Base-by-base conservation (phyloP, 2,329 filamentous ascomycete genomes). In the Botrytis tulipae region DNA sequence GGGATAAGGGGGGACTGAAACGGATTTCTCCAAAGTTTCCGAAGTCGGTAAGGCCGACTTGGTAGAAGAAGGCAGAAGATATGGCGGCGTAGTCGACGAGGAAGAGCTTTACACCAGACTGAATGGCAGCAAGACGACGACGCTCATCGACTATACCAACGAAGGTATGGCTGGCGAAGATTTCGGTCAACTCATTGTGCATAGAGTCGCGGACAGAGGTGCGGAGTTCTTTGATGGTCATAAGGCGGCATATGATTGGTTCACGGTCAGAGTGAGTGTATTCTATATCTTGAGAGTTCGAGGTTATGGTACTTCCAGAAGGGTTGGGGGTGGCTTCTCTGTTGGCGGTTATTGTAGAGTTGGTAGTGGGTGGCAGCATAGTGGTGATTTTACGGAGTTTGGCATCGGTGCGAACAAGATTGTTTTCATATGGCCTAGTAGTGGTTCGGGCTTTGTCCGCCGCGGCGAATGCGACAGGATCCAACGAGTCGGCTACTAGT, bases 311-410 rank as follows among this genome's bases (percentile, higher is more conserved):
- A 5, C 25, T 51, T 9, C 25, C 75, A 3, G 71, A 75, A 22
- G 75, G 68, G 16, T 76, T 77, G 20, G 77, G 76, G 54, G 80
- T 80, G 76, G 78, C 72, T 77, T 76, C 48, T 57, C 18, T 69
- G 29, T 37, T 48, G 74, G 67, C 40, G 32, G 44, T n/a, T 32
- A 46, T 48, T 68, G 76, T 74, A 29, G n/a, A 7, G 4, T 82
- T 76, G 69, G 84, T 82, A 5, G 82, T 76, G 69, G 90, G 87
- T n/a, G 90, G 87, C 46, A 99, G 89, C 95, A 99, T 98, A 75
- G 93, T 94, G 0, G 96, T 99, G 76, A 99, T 99, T 82, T 99
- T 99, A 74, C 95, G 92, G 76, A 93, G 87, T 74, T 91, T 93
- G 1, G 93, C 90, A 81, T 99, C 96, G 18, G 95, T 98, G 32